Percentiles rank a stretch among this genome's conserved stretches.
Conservation (phyloP, 179 eudicot genomes). For the Drosera spatulata region DNA sequence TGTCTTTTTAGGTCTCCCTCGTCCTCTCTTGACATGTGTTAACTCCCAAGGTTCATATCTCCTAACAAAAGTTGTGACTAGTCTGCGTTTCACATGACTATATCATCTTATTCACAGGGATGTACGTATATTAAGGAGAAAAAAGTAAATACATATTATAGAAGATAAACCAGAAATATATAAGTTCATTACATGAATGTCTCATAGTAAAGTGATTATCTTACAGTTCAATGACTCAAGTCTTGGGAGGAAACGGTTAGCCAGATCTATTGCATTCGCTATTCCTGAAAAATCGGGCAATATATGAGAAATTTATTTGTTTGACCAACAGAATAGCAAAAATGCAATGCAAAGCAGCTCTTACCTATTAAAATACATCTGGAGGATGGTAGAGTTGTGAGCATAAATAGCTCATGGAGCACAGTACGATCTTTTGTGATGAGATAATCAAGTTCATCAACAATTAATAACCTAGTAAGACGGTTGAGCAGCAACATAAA, state of each 20-base stretch:
- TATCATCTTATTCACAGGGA: too few relatives aligned
- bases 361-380: constrained; percentile 77
- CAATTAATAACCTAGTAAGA: constrained; percentile 50
- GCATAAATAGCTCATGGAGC: constrained; percentile 91
- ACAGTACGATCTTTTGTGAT: constrained; percentile 86
- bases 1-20: too few relatives aligned
- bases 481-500: constrained; percentile 2
- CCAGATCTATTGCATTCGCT: constrained; percentile 90
- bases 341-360: not conserved
- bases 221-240: constrained; percentile 78
- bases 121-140: too few relatives aligned
- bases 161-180: not conserved
- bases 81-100: too few relatives aligned
- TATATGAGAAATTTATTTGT: constrained; percentile 1
- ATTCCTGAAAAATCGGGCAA: constrained; percentile 46
- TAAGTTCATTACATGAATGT: not conserved
- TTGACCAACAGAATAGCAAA: not conserved
- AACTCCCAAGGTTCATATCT: too few relatives aligned
- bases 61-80: too few relatives aligned
- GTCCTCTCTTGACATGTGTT: too few relatives aligned
- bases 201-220: constrained; percentile 10
- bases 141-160: too few relatives aligned
- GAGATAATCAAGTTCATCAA: constrained; percentile 91
- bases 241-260: constrained; percentile 88
- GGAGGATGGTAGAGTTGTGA: constrained; percentile 77